Evolutionary conservation across 768 basidiomycete genomes (phyloP).

Genomic region (Boletus barrowsii): DNA sequence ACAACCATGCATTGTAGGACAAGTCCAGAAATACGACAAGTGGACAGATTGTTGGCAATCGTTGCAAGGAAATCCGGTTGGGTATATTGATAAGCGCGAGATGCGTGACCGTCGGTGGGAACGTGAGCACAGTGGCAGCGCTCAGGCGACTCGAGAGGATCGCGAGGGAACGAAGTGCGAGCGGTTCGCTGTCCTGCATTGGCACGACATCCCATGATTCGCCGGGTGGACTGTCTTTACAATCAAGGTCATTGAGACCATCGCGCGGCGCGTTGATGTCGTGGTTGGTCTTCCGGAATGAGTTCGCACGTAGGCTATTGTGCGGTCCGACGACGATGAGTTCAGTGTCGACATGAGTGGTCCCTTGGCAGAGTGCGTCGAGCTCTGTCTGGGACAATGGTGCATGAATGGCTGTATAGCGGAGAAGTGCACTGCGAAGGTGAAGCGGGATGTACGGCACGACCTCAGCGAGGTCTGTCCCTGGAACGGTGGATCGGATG

Average conservation of each 20-base stretch:
- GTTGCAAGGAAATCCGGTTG: slow-evolving; percentile 47
- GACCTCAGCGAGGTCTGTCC: slow-evolving; percentile 45
- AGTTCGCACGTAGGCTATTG: slow-evolving; percentile 41
- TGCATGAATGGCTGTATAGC: slow-evolving; percentile 53
- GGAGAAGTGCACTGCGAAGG: slow-evolving; percentile 55
- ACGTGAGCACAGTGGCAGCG: slow-evolving; percentile 41
- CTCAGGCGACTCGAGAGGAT: slow-evolving; percentile 49
- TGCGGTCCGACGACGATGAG: slow-evolving; percentile 60
- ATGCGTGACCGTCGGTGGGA: slow-evolving; percentile 65
- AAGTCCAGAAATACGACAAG: slow-evolving; percentile 62
- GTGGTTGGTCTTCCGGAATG: slow-evolving; percentile 32
- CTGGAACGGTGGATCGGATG: slow-evolving; percentile 40
- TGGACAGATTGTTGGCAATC: slow-evolving; percentile 58
- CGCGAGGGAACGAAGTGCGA: slow-evolving; percentile 44
- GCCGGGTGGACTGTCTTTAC: neutral
- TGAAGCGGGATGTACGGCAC: slow-evolving; percentile 55
- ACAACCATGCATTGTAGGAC: slow-evolving; percentile 60
- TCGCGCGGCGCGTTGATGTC: neutral
- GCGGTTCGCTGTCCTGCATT: slow-evolving; percentile 29
- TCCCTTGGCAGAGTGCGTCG: slow-evolving; percentile 45
- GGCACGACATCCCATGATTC: slow-evolving; percentile 42
- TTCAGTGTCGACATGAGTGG: slow-evolving; percentile 61
- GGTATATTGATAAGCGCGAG: slow-evolving; percentile 56
- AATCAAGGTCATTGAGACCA: neutral
- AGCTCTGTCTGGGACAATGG: slow-evolving; percentile 54